A percentile compares a stretch with the other conserved stretches of the same genome.
Evolutionary conservation across 352 stramenopile species (phyloP).

Genomic region (Aphanomyces stellatus): DNA sequence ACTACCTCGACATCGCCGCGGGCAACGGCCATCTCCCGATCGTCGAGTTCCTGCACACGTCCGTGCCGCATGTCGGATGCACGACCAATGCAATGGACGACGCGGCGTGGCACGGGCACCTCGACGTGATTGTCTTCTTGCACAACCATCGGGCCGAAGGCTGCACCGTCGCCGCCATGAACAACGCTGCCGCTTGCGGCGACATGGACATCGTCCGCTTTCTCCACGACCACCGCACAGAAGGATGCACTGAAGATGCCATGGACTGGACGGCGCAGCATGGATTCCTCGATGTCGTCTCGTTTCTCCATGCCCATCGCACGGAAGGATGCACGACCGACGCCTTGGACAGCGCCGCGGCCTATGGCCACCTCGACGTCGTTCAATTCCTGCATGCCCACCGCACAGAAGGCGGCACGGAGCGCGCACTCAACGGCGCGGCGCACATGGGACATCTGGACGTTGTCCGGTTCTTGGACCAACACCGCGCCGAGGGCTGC

Average conservation of each 20-base stretch:
- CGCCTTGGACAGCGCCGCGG: not conserved
- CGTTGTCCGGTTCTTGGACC: not conserved
- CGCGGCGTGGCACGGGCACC: slow-evolving; percentile 11
- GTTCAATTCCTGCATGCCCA: not conserved
- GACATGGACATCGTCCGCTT: slow-evolving; percentile 11
- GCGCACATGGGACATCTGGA: not conserved
- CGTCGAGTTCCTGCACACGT: not conserved
- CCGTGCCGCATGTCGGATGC: not conserved
- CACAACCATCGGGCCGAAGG: not conserved
- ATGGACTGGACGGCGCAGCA: not conserved
- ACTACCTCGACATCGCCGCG: no score
- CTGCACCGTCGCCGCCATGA: not conserved
- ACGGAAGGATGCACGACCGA: not conserved
- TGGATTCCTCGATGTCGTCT: not conserved
- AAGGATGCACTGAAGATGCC: not conserved
- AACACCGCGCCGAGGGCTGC: not conserved
- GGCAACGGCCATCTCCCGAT: not conserved
- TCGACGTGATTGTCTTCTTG: slow-evolving; percentile 17
- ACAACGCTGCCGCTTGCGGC: not conserved
- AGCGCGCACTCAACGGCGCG: not conserved
- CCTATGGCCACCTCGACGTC: not conserved
- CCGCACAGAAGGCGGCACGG: not conserved
- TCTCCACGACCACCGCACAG: not conserved
- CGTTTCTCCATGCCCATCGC: not conserved
- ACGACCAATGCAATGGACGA: slow-evolving; percentile 20